These are phyloP conservation scores for Entoloma clypeatum DNA, from an alignment of 1,284 basidiomycete species.

Conservation along the genomic window DNA sequence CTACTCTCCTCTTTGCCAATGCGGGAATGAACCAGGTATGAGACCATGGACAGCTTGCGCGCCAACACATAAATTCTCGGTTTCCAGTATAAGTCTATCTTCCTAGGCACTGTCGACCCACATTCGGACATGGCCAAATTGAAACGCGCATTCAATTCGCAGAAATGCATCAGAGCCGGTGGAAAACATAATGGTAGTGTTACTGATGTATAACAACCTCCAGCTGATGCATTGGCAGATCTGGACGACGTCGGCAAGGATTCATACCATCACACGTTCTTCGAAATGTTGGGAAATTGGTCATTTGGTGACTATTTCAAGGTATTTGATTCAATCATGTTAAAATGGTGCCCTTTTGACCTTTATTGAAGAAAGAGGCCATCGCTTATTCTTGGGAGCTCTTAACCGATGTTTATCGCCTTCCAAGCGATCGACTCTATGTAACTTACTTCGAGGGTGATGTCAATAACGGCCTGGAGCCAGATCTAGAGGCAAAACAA, in stretches of 20 bases:
- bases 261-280: slow-evolving; percentile 96
- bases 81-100: slow-evolving; percentile 88
- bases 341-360: no score
- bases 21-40: slow-evolving; percentile 92
- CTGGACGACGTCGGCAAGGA: slow-evolving; percentile 99
- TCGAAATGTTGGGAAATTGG: slow-evolving; percentile 99
- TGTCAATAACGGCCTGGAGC: slow-evolving; percentile 77
- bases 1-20: slow-evolving; percentile 96
- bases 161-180: slow-evolving; percentile 96
- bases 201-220: not conserved
- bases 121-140: slow-evolving; percentile 85
- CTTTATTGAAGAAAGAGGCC: slow-evolving; percentile 74
- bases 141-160: slow-evolving; percentile 91
- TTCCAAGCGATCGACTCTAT: slow-evolving; percentile 90
- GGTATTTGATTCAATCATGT: no score
- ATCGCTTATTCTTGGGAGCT: slow-evolving; percentile 93
- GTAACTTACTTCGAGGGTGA: slow-evolving; percentile 99
- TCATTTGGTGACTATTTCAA: slow-evolving; percentile 99
- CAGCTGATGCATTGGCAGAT: slow-evolving; percentile 48
- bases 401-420: slow-evolving; percentile 83
- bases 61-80: slow-evolving; percentile 6
- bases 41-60: slow-evolving; percentile 5
- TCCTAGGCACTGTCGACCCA: slow-evolving; percentile 94
- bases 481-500: slow-evolving; percentile 86
- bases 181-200: slow-evolving; percentile 92